These are phyloP conservation scores for Panicum miliaceum DNA, from an alignment of 176 grass and related monocot genomes.

Conservation along the genomic window DNA sequence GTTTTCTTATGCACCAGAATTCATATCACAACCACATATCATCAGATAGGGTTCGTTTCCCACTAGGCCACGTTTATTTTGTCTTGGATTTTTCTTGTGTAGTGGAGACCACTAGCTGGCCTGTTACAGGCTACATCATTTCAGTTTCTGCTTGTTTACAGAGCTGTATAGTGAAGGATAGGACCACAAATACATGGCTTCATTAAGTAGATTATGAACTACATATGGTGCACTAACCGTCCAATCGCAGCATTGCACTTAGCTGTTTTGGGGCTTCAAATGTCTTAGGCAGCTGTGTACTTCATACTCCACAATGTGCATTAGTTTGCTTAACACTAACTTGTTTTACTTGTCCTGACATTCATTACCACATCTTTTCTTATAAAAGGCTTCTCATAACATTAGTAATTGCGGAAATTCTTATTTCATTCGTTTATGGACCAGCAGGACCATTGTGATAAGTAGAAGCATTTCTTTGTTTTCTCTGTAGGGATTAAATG, in stretches of 20 bases:
- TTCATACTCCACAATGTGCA: not conserved
- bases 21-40: not conserved
- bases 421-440: not conserved
- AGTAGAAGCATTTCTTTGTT: slow-evolving; percentile 8
- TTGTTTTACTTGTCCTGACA: not conserved
- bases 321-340: slow-evolving; percentile 6
- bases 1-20: not conserved
- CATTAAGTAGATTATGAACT: not conserved
- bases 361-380: not conserved
- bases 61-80: not conserved
- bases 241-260: not conserved
- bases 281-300: slow-evolving; percentile 14
- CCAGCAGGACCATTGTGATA: not conserved
- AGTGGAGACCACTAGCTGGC: not conserved
- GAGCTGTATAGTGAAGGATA: not conserved
- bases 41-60: not conserved
- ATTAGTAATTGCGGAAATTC: not conserved
- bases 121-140: not conserved
- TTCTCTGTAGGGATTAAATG: slow-evolving; percentile 51
- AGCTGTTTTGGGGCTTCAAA: not conserved
- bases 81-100: not conserved
- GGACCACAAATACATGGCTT: not conserved
- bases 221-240: not conserved
- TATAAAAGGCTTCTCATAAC: not conserved
- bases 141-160: not conserved